These are phyloP conservation scores for Pythium phragmitis DNA, from an alignment of 352 stramenopile genomes.

Conservation along the genomic window DNA sequence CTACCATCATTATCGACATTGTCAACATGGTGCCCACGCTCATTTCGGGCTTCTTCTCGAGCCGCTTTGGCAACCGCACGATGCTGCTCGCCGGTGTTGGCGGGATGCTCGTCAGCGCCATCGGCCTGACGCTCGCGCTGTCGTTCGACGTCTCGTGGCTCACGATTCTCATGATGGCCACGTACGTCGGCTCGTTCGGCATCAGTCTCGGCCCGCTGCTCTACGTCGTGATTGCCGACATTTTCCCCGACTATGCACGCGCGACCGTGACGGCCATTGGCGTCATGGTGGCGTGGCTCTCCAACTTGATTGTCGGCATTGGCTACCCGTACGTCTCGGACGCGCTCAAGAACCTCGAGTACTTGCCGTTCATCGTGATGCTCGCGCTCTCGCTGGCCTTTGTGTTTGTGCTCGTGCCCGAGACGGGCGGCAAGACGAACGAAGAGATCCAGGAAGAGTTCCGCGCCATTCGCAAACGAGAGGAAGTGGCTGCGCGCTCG, in stretches of 20 bases:
- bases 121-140: constrained; percentile 56
- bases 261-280: constrained; percentile 16
- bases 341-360: constrained; percentile 38
- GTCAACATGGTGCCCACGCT: constrained; percentile 43
- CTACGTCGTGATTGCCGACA: constrained; percentile 53
- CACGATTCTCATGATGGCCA: constrained; percentile 55
- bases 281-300: constrained; percentile 33
- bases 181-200: constrained; percentile 61
- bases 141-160: constrained; percentile 34
- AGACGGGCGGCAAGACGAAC: constrained; percentile 24
- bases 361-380: constrained; percentile 28
- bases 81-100: constrained; percentile 47
- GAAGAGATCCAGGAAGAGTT: constrained; percentile 31
- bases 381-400: constrained; percentile 17
- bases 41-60: constrained; percentile 37
- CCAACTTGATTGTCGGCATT: constrained; percentile 53
- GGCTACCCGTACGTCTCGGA: constrained; percentile 55
- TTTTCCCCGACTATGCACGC: constrained; percentile 59
- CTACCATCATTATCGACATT: constrained; percentile 41
- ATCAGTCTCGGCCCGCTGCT: constrained; percentile 65
- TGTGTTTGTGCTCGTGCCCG: constrained; percentile 23
- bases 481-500: constrained; percentile 3
- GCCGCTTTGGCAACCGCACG: constrained; percentile 45
- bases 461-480: constrained; percentile 23
- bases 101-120: constrained; percentile 42